These are phyloP conservation scores for Populus tremula DNA, from an alignment of 345 rosid genomes.

Conservation along the genomic window DNA sequence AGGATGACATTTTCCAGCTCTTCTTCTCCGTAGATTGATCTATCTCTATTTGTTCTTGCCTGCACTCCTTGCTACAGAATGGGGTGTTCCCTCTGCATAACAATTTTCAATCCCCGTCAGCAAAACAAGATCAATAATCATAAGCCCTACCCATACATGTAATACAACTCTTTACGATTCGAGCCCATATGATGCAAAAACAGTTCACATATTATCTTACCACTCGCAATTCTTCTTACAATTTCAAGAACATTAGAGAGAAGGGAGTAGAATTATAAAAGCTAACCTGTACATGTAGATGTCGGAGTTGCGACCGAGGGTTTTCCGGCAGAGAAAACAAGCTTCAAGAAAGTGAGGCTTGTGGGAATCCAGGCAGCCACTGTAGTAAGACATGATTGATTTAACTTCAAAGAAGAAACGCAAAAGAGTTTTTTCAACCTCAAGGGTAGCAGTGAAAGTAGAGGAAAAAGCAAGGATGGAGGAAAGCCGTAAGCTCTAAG, in stretches of 20 bases:
- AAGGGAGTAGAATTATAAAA: neutral
- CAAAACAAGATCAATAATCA: neutral
- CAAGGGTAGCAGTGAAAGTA: neutral
- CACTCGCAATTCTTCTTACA: neutral
- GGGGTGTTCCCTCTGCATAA: conserved; percentile 64
- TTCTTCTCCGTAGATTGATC: conserved; percentile 56
- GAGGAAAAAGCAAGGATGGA: neutral
- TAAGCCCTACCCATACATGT: neutral
- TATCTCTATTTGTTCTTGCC: conserved; percentile 71
- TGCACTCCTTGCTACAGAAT: conserved; percentile 77
- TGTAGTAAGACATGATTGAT: conserved; percentile 27
- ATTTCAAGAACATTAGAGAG: neutral
- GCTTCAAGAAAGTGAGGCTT: conserved; percentile 69
- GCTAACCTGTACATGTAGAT: conserved; percentile 91
- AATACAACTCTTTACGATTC: neutral
- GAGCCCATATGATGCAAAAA: neutral
- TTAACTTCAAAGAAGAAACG: neutral
- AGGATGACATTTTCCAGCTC: conserved; percentile 38
- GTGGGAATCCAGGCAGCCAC: conserved; percentile 20
- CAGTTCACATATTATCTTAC: neutral
- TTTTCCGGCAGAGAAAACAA: conserved; percentile 67
- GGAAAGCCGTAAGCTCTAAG: neutral
- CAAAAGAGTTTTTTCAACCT: neutral
- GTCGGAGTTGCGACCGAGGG: conserved; percentile 57
- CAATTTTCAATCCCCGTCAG: neutral